phyloP scores from a whole-genome alignment of 345 rosid genomes.

The Noccaea caerulescens region DNA sequence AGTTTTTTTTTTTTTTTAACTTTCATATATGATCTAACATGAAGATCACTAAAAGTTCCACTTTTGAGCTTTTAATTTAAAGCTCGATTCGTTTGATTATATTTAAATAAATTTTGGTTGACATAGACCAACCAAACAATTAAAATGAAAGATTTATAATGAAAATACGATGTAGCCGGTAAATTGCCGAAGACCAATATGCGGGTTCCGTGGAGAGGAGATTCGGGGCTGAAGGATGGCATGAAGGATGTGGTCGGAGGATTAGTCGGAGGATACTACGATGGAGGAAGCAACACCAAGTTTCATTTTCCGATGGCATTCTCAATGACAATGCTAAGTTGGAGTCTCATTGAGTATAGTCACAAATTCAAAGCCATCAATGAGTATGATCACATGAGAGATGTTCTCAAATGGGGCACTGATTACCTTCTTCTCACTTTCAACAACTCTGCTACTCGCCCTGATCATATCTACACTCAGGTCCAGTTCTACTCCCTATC shows the following conservation, averaged over 20 bases:
- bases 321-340: slow-evolving; percentile 89
- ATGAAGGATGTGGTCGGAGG: slow-evolving; percentile 53
- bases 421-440: slow-evolving; percentile 85
- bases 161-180: slow-evolving; percentile 60
- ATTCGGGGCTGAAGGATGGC: slow-evolving; percentile 76
- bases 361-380: slow-evolving; percentile 63
- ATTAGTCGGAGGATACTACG: slow-evolving; percentile 83
- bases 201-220: slow-evolving; percentile 69
- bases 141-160: not conserved
- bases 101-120: not conserved
- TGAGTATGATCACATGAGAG: slow-evolving; percentile 66
- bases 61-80: too few relatives aligned
- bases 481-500: slow-evolving; percentile 27
- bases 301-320: slow-evolving; percentile 91
- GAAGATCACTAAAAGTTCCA: too few relatives aligned
- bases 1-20: too few relatives aligned
- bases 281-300: slow-evolving; percentile 78
- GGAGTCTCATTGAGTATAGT: slow-evolving; percentile 85
- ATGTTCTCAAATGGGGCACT: slow-evolving; percentile 81
- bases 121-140: not conserved
- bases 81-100: too few relatives aligned
- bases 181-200: slow-evolving; percentile 64
- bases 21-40: too few relatives aligned
- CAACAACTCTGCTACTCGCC: slow-evolving; percentile 64
- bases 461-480: slow-evolving; percentile 68